phyloP scores from a whole-genome alignment of 2,329 filamentous ascomycete species.

The Fusarium guadeloupense region DNA sequence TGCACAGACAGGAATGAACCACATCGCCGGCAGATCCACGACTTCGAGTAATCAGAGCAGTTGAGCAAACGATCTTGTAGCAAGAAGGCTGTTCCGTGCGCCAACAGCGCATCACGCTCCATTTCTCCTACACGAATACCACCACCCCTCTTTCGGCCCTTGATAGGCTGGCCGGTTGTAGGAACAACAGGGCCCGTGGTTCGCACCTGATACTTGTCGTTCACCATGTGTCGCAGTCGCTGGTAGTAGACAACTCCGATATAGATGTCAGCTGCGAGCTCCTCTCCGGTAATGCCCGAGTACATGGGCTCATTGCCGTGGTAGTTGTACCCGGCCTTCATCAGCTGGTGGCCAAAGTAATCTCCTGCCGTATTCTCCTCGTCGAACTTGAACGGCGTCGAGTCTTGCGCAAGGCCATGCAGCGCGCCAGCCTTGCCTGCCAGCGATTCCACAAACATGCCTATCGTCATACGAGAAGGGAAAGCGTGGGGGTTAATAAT shows the following conservation, averaged over 20 bases:
- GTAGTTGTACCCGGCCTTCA: constrained; percentile 96
- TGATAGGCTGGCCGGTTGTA: constrained; percentile 94
- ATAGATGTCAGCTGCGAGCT: constrained; percentile 94
- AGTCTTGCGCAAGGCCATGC: constrained; percentile 95
- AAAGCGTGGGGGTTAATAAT: constrained; percentile 99
- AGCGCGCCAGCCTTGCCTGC: constrained; percentile 94
- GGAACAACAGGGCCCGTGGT: constrained; percentile 93
- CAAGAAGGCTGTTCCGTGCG: constrained; percentile 93
- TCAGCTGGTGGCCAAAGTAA: constrained; percentile 95
- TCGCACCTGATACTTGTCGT: constrained; percentile 98
- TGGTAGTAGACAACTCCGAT: constrained; percentile 98
- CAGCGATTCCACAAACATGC: constrained; percentile 98
- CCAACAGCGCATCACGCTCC: constrained; percentile 94
- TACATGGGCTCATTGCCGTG: constrained; percentile 99
- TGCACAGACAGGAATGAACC: constrained; percentile 92
- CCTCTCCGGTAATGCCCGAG: constrained; percentile 93
- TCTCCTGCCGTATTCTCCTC: constrained; percentile 92
- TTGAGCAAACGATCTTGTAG: constrained; percentile 96
- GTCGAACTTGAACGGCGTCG: constrained; percentile 92
- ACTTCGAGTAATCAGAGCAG: constrained; percentile 90
- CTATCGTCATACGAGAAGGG: constrained; percentile 99
- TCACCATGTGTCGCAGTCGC: constrained; percentile 98
- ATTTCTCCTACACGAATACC: constrained; percentile 99
- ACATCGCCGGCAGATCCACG: constrained; percentile 89
- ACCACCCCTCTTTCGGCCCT: constrained; percentile 93